phyloP scores from a whole-genome alignment of 805 yeast species.

The Teunomyces aglyptinius region DNA sequence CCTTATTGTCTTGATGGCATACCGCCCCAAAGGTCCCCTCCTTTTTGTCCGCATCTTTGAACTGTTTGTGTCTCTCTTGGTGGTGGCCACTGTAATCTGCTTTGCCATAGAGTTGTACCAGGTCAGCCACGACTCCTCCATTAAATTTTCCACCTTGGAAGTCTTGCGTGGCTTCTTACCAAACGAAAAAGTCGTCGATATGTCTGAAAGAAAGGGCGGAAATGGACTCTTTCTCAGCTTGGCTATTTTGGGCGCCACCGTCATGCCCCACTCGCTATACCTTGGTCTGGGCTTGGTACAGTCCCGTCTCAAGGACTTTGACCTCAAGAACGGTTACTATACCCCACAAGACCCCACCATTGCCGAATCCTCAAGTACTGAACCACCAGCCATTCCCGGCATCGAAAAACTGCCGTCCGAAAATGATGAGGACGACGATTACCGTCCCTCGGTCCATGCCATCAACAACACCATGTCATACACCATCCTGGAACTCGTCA shows the following conservation, averaged over 20 bases:
- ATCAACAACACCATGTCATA: conserved; percentile 75
- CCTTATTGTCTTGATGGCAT: conserved; percentile 79
- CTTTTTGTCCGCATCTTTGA: conserved; percentile 77
- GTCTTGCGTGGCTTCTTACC: conserved; percentile 70
- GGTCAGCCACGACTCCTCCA: conserved; percentile 51
- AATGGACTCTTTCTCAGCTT: conserved; percentile 71
- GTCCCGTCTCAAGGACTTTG: conserved; percentile 76
- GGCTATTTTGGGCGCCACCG: conserved; percentile 91
- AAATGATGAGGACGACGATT: conserved; percentile 37
- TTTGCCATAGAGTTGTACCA: conserved; percentile 75
- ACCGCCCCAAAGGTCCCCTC: conserved; percentile 81
- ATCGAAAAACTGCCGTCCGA: conserved; percentile 7
- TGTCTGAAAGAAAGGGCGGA: conserved; percentile 20
- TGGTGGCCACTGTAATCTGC: conserved; percentile 79
- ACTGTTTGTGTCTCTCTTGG: conserved; percentile 72
- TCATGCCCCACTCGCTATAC: conserved; percentile 89
- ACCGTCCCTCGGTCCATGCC: conserved; percentile 77
- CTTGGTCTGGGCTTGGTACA: conserved; percentile 87
- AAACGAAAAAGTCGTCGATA: conserved; percentile 35
- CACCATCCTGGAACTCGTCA: conserved; percentile 78
- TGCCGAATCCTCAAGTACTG: conserved; percentile 8
- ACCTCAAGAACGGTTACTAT: conserved; percentile 60
- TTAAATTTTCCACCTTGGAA: conserved; percentile 44
- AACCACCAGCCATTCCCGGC: conserved; percentile 5
- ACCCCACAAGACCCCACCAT: conserved; percentile 6